phyloP scores from a whole-genome alignment of 192 early-diverging fungal genomes.

The Umbelopsis ramanniana region DNA sequence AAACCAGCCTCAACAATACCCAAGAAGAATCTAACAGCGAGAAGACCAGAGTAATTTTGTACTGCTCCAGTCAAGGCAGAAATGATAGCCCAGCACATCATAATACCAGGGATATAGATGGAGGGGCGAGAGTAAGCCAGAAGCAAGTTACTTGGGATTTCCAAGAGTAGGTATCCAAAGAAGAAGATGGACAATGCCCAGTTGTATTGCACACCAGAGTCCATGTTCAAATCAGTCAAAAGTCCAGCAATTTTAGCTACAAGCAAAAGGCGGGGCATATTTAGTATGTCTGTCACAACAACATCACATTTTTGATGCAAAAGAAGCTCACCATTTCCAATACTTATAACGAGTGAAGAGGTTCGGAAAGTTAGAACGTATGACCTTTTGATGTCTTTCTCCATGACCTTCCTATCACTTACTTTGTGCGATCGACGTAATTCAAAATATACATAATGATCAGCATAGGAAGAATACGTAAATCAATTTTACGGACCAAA shows the following conservation, averaged over 20 bases:
- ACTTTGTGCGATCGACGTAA: conserved; percentile 21
- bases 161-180: conserved; percentile 52
- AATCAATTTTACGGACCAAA: conserved; percentile 46
- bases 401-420: background rate
- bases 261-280: background rate
- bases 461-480: conserved; percentile 41
- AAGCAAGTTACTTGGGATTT: conserved; percentile 53
- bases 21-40: conserved; percentile 44
- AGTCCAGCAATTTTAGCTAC: conserved; percentile 25
- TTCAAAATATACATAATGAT: conserved; percentile 39
- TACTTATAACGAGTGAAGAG: background rate
- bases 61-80: conserved; percentile 41
- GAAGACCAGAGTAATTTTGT: conserved; percentile 44
- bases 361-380: background rate
- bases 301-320: too few species aligned
- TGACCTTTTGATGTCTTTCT: background rate
- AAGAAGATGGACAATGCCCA: conserved; percentile 50
- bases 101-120: conserved; percentile 36
- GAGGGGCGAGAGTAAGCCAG: conserved; percentile 23
- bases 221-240: conserved; percentile 27
- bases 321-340: conserved; percentile 4
- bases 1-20: conserved; percentile 52
- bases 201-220: conserved; percentile 36
- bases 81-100: conserved; percentile 52
- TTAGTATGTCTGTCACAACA: background rate